Evolutionary conservation across 208 protist species (phyloP), one percentile per base, ranked within the genome.

Genomic region (Phytomonas sp.): DNA sequence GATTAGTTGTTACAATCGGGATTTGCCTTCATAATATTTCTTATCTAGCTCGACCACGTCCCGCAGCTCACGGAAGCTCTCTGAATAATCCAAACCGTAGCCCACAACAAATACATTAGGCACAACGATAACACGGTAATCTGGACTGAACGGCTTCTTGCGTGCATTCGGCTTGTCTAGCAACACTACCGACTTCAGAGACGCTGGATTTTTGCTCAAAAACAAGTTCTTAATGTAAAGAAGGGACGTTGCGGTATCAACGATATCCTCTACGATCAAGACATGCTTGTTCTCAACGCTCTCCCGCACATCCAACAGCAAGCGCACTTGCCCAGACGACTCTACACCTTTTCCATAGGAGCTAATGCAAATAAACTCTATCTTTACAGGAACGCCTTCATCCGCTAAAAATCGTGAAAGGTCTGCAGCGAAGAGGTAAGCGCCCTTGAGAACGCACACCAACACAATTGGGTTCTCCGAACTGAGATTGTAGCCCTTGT

Each of bases 211-310:
- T 36, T 90, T 79, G 31, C 75, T 79, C 1, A 33, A 46, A 63
- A 94, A 84, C 33, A 87, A 66, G 40, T 78, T 72, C 64, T 80
- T 59, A 23, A 97, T 64, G 76, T 92, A 94, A 66, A 70, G 36
- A 26, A 97, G 75, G 30, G 94, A 97, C 51, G 85, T 75, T 36
- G 91, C 94, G 63, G 70, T 87, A 69, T 97, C 94, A 13, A 94
- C 78, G 63, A 97, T 97, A 72, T 97, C 94, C 80, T 97, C 91
- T 9, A 97, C 84, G 32, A 97, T 73, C 20, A 97, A 36, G 31
- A 95, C 79, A 70, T 97, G 94, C 36, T 78, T 78, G 28, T 81
- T 69, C 69, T 85, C 79, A 9, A 97, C 78, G 60, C 76, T 78
- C 26, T 90, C 72, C 40, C 85, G 82, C 20, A 91, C 82, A 78